Evolutionary conservation across 2,329 filamentous ascomycete species (phyloP).

Genomic region (Boeremia lycopersici): DNA sequence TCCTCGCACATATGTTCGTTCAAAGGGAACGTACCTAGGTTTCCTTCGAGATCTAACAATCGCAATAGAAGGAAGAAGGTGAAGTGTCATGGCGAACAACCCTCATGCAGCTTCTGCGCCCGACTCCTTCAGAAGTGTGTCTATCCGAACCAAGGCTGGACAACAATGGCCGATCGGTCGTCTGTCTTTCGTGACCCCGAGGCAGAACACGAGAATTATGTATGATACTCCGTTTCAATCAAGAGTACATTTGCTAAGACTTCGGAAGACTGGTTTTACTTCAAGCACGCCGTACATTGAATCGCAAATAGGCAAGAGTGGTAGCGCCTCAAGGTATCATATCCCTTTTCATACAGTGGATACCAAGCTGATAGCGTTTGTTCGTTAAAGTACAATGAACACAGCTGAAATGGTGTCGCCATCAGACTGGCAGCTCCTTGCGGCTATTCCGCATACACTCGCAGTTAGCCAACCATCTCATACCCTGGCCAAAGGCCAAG

Average conservation of each 20-base stretch:
- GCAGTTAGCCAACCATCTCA: background rate
- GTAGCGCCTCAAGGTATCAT: too few relatives aligned
- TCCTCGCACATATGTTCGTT: background rate
- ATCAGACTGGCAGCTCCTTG: too few relatives aligned
- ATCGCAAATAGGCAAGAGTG: too few relatives aligned
- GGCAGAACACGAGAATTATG: background rate
- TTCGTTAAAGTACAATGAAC: too few relatives aligned
- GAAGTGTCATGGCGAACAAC: conserved; percentile 16
- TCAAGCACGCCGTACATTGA: too few relatives aligned
- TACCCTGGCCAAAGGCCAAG: background rate
- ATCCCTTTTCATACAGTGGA: too few relatives aligned
- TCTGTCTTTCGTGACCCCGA: background rate
- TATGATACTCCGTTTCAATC: background rate
- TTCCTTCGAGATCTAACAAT: background rate
- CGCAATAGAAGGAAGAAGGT: conserved; percentile 10
- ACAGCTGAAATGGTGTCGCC: too few relatives aligned
- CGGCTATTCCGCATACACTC: too few relatives aligned
- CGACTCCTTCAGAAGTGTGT: conserved; percentile 10
- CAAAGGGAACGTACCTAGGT: background rate
- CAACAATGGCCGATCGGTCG: background rate
- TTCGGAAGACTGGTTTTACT: too few relatives aligned
- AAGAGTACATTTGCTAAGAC: too few relatives aligned
- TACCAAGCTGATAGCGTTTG: too few relatives aligned
- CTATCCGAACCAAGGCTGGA: background rate
- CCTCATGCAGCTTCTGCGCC: conserved; percentile 11